Evolutionary conservation across 148 eudicot species (phyloP), one percentile per base, ranked within the genome.

Genomic region (Rhododendron griersonianum): DNA sequence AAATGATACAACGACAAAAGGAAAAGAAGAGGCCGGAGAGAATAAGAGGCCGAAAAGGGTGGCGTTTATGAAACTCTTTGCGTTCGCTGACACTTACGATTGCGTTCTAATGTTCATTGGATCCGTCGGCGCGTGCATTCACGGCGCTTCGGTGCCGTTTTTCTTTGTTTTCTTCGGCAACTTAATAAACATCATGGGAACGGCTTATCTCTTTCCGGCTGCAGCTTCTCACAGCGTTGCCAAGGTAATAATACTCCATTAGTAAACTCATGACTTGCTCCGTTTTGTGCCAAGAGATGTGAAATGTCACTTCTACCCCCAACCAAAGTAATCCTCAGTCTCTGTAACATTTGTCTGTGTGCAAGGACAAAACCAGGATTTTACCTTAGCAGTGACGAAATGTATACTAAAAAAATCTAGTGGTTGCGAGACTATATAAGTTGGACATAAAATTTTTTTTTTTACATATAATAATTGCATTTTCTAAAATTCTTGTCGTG

Each of bases 151-250:
- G 1, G 98, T 96, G 3, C 99, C 99, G 4, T 95, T 96, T 51
- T 96, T 96, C 95, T 96, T 96, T 79, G 92, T 96, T 28, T 96
- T 95, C 93, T 96, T 96, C 53, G 99, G 99, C 23, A 95, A 96
- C 65, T 55, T 96, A 23, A 96, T 95, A n/a, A 92, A 96, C 65
- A 90, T 96, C 23, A 92, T 95, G 55, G 99, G 99, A 44, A 78
- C 93, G 90, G 99, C 99, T 45, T 94, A 93, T 88, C 95, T 96
- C 57, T 96, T 95, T 71, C 99, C 99, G 79, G 89, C 85, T 57
- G 90, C 91, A 89, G 96, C 99, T 87, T 94, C 99, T 85, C 98
- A 92, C 81, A 91, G 91, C 83, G 95, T 96, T 47, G 96, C 97
- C 85, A 91, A 91, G 98, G 99, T 96, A 91, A 71, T 30, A 30